Evolutionary conservation across 1,284 basidiomycete species (phyloP).

Genomic region (Leccinum pachyderme): DNA sequence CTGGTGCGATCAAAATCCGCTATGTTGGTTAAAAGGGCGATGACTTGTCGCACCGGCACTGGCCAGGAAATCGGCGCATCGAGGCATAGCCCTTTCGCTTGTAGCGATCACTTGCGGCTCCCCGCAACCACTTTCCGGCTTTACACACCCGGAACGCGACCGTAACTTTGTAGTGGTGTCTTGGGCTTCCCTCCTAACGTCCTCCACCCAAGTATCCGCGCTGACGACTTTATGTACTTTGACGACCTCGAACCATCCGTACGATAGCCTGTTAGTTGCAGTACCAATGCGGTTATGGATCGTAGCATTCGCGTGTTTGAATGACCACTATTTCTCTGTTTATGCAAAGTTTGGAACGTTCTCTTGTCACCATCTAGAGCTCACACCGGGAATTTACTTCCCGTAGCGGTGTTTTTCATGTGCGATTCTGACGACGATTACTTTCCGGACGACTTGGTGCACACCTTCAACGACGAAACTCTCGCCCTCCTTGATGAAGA

Average conservation of each 20-base stretch:
- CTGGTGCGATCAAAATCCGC: slow-evolving; percentile 68
- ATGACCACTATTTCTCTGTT: slow-evolving; percentile 3
- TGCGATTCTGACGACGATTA: slow-evolving; percentile 68
- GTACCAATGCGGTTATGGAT: slow-evolving; percentile 12
- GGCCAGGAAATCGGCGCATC: slow-evolving; percentile 20
- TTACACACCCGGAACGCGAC: slow-evolving; percentile 18
- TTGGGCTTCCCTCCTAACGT: slow-evolving; percentile 12
- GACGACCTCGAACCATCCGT: slow-evolving; percentile 18
- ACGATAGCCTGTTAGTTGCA: slow-evolving; percentile 8
- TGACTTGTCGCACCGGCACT: slow-evolving; percentile 15
- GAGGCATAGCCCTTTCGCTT: slow-evolving; percentile 22
- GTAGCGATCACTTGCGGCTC: slow-evolving; percentile 23
- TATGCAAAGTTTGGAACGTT: not conserved
- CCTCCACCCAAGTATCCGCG: slow-evolving; percentile 14
- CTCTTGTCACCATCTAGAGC: not conserved
- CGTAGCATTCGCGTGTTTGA: slow-evolving; percentile 8
- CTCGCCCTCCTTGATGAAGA: slow-evolving; percentile 59
- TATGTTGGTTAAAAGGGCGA: slow-evolving; percentile 52
- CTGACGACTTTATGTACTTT: slow-evolving; percentile 31
- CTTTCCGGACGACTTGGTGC: slow-evolving; percentile 56
- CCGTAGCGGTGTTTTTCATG: slow-evolving; percentile 38
- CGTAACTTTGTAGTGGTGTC: slow-evolving; percentile 13
- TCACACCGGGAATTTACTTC: not conserved
- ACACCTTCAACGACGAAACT: slow-evolving; percentile 52
- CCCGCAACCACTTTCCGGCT: slow-evolving; percentile 21